Evolutionary conservation across 805 yeast species (phyloP), one percentile per base, ranked within the genome.

Genomic region (Candida manassasensis): DNA sequence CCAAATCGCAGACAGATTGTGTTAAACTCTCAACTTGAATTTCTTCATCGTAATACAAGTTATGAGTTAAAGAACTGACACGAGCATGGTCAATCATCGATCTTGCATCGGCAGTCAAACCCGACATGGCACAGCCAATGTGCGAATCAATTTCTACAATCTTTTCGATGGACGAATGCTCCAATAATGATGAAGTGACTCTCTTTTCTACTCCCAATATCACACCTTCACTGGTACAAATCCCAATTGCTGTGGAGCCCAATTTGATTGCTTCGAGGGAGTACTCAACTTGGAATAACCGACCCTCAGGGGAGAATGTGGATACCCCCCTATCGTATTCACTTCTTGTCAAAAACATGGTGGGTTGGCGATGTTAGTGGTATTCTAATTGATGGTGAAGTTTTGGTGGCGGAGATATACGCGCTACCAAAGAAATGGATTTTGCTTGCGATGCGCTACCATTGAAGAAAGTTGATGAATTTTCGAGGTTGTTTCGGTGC

Each of bases 311-410:
- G 2, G 97, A 89, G 61, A 94, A 93, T 6, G 99, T 94, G 54
- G 94, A 84, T 33, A 93, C 98, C 44, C 98, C 99, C 62, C 99
- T 84, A 59, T 93, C 99, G 62, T 93, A 93, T 71, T 93, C 99
- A 67, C 95, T 84, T 81, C 99, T 84, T n/a, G 99, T 93, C 48
- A 93, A 75, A 66, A 93, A 93, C 99, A 93, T 93, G 36, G 37
- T 38, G 37, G 25, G 11, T 9, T 21, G 25, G n/a, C n/a, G n/a
- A n/a, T n/a, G n/a, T n/a, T n/a, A n/a, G n/a, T n/a, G n/a, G n/a
- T n/a, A n/a, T n/a, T n/a, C n/a, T n/a, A n/a, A n/a, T n/a, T n/a
- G n/a, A n/a, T n/a, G n/a, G n/a, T n/a, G n/a, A n/a, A n/a, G n/a
- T n/a, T n/a, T n/a, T n/a, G n/a, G n/a, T n/a, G n/a, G n/a, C n/a